Evolutionary conservation across 768 basidiomycete genomes (phyloP).

Genomic region (Lyophyllum atratum): DNA sequence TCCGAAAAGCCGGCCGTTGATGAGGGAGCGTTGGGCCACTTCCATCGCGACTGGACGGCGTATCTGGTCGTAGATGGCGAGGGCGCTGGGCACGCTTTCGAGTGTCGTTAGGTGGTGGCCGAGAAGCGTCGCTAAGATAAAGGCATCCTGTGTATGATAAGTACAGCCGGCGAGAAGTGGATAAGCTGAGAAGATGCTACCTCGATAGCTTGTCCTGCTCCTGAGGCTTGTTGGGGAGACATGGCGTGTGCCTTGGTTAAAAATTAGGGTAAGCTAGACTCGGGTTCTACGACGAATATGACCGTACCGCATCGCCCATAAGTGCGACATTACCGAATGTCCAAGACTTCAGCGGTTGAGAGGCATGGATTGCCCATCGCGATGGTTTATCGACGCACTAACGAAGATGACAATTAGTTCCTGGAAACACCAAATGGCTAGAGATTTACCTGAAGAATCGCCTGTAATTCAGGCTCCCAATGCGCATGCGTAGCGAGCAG

Average conservation of each 20-base stretch:
- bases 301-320: constrained; percentile 45
- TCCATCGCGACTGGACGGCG: constrained; percentile 37
- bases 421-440: background rate
- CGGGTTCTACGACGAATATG: background rate
- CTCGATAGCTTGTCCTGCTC: constrained; percentile 12
- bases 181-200: constrained; percentile 4
- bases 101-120: constrained; percentile 17
- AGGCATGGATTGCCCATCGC: constrained; percentile 42
- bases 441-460: constrained; percentile 42
- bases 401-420: background rate
- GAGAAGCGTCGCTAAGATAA: constrained; percentile 15
- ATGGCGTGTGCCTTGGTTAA: constrained; percentile 10
- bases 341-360: constrained; percentile 38
- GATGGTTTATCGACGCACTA: constrained; percentile 37
- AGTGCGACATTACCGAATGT: constrained; percentile 39
- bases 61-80: constrained; percentile 37
- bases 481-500: constrained; percentile 35
- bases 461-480: constrained; percentile 48
- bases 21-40: constrained; percentile 26
- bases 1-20: constrained; percentile 30
- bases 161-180: background rate
- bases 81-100: constrained; percentile 27
- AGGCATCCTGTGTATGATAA: constrained; percentile 9
- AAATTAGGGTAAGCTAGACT: background rate
- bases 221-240: constrained; percentile 13